Evolutionary conservation across 345 rosid genomes (phyloP), one percentile per base, ranked within the genome.

Genomic region (Camelina sativa): DNA sequence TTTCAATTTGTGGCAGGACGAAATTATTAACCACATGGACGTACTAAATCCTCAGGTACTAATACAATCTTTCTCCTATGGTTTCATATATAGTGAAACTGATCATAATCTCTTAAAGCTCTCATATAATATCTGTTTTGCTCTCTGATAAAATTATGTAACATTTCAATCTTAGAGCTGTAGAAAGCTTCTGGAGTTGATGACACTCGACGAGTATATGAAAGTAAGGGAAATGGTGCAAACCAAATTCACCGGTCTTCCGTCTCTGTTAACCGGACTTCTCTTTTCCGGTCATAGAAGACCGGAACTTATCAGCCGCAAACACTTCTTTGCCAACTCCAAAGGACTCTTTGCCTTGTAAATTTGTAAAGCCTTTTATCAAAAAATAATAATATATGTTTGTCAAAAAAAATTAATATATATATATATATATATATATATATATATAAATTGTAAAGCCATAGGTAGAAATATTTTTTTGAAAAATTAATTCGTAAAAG

Each of bases 31-130:
- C 75, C 80, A 54, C 61, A 80, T 91, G 81, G 94, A 90, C 74
- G 93, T 85, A 20, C 76, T 95, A 69, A 95, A 88, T 73, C 97
- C 96, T 38, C 97, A 92, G 98, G 98, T 92, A 89, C 41, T 59
- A 59, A 67, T 59, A 59, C 52, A 48, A 11, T 23, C 8, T 46
- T 70, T 64, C 12, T 10, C 4, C 43, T 3, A 10, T 38, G 43
- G 1, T 3, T 10, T 38, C 43, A 23, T 23, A 38, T 38, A 38
- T 2, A 38, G 41, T 9, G 4, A 38, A 38, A 68, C 0, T 59
- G 23, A 71, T 17, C 40, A 11, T n/a, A 38, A 22, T 13, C 13
- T 46, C 58, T 20, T 9, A 38, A 38, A 53, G 37, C 28, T 60
- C 52, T 51, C 13, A 4, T 58, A 10, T 17, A 48, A 48, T 35